Evolutionary conservation across 768 basidiomycete genomes (phyloP).

Genomic region (Phlebiopsis gigantea): DNA sequence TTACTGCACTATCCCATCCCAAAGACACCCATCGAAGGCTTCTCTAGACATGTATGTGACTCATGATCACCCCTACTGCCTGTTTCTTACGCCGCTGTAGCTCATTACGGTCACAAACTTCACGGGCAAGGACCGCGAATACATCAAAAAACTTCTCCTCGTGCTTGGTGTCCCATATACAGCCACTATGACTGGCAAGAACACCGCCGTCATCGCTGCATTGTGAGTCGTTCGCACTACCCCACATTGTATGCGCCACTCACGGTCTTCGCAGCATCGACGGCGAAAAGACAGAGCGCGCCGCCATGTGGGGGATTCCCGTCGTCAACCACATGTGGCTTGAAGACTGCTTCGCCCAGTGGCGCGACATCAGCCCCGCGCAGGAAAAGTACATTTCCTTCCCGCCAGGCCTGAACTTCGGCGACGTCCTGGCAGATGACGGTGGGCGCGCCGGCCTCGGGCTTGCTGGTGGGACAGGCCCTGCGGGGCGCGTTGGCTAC

Average conservation of each 20-base stretch:
- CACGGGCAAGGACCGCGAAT: constrained; percentile 80
- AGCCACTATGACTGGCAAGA: constrained; percentile 70
- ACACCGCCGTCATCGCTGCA: constrained; percentile 80
- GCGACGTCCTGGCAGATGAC: constrained; percentile 31
- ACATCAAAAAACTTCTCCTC: constrained; percentile 76
- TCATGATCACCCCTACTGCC: background rate
- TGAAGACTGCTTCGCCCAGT: constrained; percentile 82
- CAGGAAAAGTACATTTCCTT: constrained; percentile 66
- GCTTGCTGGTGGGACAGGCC: background rate
- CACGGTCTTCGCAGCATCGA: constrained; percentile 14
- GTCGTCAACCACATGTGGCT: constrained; percentile 90
- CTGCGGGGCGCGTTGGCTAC: constrained; percentile 18
- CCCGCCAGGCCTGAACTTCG: constrained; percentile 64
- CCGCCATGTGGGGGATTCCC: constrained; percentile 75
- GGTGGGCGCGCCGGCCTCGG: constrained; percentile 15
- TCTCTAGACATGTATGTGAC: constrained; percentile 53
- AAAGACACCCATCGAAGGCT: constrained; percentile 49
- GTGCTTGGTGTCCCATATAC: constrained; percentile 78
- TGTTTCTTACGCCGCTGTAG: constrained; percentile 29
- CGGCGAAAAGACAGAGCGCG: constrained; percentile 61
- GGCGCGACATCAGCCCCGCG: constrained; percentile 64
- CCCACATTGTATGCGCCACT: background rate
- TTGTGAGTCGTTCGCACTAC: constrained; percentile 46
- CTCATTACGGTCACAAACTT: constrained; percentile 86
- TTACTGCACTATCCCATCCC: constrained; percentile 85